These are phyloP conservation scores for Polyplosphaeria fusca DNA, from an alignment of 495 filamentous ascomycete genomes.

Conservation along the genomic window DNA sequence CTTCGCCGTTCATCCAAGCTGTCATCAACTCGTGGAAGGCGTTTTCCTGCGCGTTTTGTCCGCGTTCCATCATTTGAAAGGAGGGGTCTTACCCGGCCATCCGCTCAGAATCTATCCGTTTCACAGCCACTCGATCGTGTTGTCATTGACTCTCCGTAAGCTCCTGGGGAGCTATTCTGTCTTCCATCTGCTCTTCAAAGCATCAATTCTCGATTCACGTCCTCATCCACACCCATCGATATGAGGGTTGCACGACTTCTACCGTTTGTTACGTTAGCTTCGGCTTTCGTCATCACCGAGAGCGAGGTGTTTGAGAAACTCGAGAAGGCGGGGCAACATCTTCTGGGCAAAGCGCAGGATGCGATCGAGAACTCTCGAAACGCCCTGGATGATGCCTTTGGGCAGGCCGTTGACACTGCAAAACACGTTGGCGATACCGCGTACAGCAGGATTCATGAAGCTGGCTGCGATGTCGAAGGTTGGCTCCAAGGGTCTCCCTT, in stretches of 20 bases:
- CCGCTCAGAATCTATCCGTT: no score
- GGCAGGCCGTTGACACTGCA: slow-evolving; percentile 36
- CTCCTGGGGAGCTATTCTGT: no score
- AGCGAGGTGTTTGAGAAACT: slow-evolving; percentile 47
- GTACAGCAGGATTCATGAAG: slow-evolving; percentile 41
- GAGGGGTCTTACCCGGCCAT: no score
- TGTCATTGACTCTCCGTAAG: no score
- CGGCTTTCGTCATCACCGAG: slow-evolving; percentile 61
- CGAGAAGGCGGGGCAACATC: slow-evolving; percentile 35
- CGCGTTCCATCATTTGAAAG: no score
- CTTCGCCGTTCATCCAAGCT: no score
- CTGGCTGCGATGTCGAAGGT: slow-evolving; percentile 44
- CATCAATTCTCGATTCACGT: no score
- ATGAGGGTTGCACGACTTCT: slow-evolving; percentile 54
- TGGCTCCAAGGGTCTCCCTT: slow-evolving; percentile 41
- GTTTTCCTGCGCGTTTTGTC: no score
- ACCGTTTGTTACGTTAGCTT: slow-evolving; percentile 51
- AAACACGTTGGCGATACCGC: slow-evolving; percentile 33
- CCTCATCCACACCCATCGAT: no score
- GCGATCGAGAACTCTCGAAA: slow-evolving; percentile 42
- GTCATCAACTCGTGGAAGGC: no score
- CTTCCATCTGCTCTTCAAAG: no score
- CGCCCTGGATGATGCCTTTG: slow-evolving; percentile 49
- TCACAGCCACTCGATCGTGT: no score
- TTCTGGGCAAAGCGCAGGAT: slow-evolving; percentile 38